Evolutionary conservation across 2,329 filamentous ascomycete genomes (phyloP).

Genomic region (Botrytis byssoidea): DNA sequence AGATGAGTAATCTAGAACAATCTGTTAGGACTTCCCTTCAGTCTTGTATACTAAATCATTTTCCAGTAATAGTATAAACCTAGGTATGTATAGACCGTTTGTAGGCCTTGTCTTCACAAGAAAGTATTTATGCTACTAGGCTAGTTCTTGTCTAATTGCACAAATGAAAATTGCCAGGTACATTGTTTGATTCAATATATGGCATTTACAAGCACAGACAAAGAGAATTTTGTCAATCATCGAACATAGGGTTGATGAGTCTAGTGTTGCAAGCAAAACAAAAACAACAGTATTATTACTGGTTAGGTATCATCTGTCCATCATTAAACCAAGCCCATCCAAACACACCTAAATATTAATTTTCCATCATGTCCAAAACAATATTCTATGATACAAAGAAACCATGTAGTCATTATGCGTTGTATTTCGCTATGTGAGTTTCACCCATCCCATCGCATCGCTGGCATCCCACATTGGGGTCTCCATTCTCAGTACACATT

Average conservation of each 20-base stretch:
- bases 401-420: neutral
- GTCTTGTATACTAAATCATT: neutral
- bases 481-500: slow-evolving; percentile 29
- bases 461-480: slow-evolving; percentile 22
- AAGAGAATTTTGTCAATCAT: neutral
- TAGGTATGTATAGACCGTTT: neutral
- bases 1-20: no score
- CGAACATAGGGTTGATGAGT: neutral
- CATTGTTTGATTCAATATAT: neutral
- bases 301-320: neutral
- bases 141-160: neutral
- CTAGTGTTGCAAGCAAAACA: neutral
- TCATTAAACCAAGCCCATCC: neutral
- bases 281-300: neutral
- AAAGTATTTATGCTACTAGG: neutral
- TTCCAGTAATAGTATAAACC: neutral
- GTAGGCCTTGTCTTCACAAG: neutral
- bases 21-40: no score
- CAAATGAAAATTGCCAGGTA: no score
- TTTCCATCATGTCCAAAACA: neutral
- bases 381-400: neutral
- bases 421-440: slow-evolving; percentile 14
- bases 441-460: slow-evolving; percentile 16
- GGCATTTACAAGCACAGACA: neutral
- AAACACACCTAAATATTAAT: neutral